Conservation (phyloP, 176 grass and related monocot genomes). For the Themeda triandra region DNA sequence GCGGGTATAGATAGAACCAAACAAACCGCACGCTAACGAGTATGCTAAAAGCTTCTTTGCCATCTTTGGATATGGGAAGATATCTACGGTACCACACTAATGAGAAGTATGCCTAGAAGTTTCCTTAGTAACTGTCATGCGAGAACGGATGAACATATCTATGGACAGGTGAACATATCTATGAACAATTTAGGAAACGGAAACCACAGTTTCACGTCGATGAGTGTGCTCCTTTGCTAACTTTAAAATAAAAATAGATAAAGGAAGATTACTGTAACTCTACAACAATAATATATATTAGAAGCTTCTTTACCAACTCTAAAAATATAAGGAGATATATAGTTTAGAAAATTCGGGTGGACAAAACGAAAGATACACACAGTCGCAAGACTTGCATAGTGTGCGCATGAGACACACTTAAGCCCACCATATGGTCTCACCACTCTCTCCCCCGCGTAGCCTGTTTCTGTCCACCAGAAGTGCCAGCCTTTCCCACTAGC, state of each 20-base stretch:
- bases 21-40: neutral
- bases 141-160: neutral
- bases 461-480: too few relatives aligned
- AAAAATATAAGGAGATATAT: too few relatives aligned
- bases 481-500: too few relatives aligned
- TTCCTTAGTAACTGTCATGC: accelerated
- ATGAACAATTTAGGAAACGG: neutral
- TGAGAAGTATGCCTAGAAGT: neutral
- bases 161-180: neutral
- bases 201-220: neutral
- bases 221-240: neutral
- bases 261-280: neutral
- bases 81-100: neutral
- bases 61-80: neutral
- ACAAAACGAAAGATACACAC: too few relatives aligned
- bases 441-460: too few relatives aligned
- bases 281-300: too few relatives aligned
- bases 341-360: too few relatives aligned
- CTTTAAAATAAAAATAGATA: neutral
- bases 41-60: neutral
- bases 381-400: too few relatives aligned
- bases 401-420: too few relatives aligned
- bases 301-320: too few relatives aligned
- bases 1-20: too few relatives aligned
- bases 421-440: too few relatives aligned